Conservation (phyloP, 2,329 filamentous ascomycete genomes). For the Hyphodiscus sp. region DNA sequence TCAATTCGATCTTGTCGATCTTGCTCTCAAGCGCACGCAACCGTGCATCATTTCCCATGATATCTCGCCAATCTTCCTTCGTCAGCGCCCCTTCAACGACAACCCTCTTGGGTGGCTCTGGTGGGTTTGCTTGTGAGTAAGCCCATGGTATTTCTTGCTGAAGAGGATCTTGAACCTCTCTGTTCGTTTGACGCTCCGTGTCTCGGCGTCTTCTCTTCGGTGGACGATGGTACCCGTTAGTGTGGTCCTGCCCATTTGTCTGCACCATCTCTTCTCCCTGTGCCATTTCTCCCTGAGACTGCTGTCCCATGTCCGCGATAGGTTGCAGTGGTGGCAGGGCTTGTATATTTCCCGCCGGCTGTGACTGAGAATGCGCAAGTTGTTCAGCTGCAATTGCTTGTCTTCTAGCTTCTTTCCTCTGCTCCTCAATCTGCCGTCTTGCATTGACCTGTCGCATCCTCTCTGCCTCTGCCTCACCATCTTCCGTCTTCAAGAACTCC, state of each 20-base stretch:
- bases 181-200: slow-evolving; percentile 18
- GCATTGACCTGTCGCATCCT: slow-evolving; percentile 30
- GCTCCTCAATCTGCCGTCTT: slow-evolving; percentile 27
- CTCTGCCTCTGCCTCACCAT: slow-evolving; percentile 28
- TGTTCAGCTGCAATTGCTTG: slow-evolving; percentile 26
- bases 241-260: slow-evolving; percentile 18
- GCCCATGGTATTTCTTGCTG: slow-evolving; percentile 18
- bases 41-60: slow-evolving; percentile 30
- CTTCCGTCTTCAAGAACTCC: slow-evolving; percentile 29
- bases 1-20: slow-evolving; percentile 28
- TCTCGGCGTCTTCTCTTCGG: slow-evolving; percentile 24
- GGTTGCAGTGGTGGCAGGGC: slow-evolving; percentile 12
- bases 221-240: slow-evolving; percentile 25
- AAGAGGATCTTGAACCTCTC: slow-evolving; percentile 22
- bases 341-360: slow-evolving; percentile 12
- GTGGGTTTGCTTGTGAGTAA: slow-evolving; percentile 10
- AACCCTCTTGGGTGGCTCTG: slow-evolving; percentile 25
- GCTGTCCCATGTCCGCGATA: slow-evolving; percentile 14
- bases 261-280: slow-evolving; percentile 19
- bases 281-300: slow-evolving; percentile 13
- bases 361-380: slow-evolving; percentile 13
- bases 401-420: slow-evolving; percentile 27
- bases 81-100: slow-evolving; percentile 27
- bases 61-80: slow-evolving; percentile 30
- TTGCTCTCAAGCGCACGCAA: slow-evolving; percentile 27